phyloP scores from a whole-genome alignment of 2,329 filamentous ascomycete species.

The Coniochaeta sp. region DNA sequence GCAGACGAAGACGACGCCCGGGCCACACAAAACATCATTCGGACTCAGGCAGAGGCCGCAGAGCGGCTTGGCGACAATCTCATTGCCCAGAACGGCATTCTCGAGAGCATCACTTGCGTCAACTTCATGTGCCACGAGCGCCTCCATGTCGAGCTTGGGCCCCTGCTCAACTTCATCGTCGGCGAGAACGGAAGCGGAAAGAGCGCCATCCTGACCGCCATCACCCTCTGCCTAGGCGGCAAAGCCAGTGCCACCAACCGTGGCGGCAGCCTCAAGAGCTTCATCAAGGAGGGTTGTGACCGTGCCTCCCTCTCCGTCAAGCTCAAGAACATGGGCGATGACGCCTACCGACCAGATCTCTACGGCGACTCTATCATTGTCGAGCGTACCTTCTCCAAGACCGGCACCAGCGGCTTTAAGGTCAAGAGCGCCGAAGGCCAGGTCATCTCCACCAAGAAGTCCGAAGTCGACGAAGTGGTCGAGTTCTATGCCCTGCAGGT shows the following conservation, averaged over 20 bases:
- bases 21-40: conserved; percentile 56
- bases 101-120: conserved; percentile 77
- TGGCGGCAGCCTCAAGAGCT: conserved; percentile 75
- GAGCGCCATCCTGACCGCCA: conserved; percentile 86
- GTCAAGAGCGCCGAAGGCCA: conserved; percentile 67
- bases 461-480: conserved; percentile 84
- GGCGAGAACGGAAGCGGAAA: conserved; percentile 98
- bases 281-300: conserved; percentile 85
- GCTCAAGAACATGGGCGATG: conserved; percentile 83
- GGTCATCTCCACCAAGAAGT: conserved; percentile 73
- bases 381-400: conserved; percentile 79
- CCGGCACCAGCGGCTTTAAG: conserved; percentile 76
- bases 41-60: conserved; percentile 35
- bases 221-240: conserved; percentile 86
- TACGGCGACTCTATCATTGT: conserved; percentile 83
- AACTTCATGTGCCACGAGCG: conserved; percentile 93
- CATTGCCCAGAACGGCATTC: conserved; percentile 75
- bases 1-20: conserved; percentile 53
- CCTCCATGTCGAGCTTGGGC: conserved; percentile 78
- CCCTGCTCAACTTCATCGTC: conserved; percentile 95
- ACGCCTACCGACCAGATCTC: conserved; percentile 73
- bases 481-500: conserved; percentile 93
- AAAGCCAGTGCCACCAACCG: conserved; percentile 92
- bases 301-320: conserved; percentile 70
- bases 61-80: conserved; percentile 61